Percentiles rank a stretch among this genome's conserved stretches.
Conservation (phyloP, 306 rosid species). For the Mucuna pruriens region DNA sequence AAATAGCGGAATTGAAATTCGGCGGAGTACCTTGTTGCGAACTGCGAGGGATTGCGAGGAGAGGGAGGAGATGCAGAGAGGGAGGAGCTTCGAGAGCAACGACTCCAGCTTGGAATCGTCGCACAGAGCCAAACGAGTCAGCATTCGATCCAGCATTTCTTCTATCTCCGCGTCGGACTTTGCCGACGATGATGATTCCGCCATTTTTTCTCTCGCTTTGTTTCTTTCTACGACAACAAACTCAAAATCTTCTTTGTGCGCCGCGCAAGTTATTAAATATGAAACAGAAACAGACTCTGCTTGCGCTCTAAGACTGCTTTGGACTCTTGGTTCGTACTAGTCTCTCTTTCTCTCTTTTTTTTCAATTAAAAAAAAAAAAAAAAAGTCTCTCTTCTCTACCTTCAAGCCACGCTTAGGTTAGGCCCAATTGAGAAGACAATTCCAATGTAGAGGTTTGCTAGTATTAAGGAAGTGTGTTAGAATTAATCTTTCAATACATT, state of each 20-base stretch:
- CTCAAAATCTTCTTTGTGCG: background rate
- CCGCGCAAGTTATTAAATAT: constrained; percentile 4
- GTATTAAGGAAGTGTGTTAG: no score
- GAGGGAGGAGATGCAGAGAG: constrained; percentile 79
- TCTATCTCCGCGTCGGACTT: constrained; percentile 71
- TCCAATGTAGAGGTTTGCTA: no score
- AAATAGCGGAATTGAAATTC: background rate
- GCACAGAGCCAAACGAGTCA: constrained; percentile 90
- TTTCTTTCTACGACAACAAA: background rate
- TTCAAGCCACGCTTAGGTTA: no score
- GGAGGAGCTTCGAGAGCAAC: constrained; percentile 84
- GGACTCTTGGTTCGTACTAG: background rate
- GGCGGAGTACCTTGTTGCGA: constrained; percentile 70
- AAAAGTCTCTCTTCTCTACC: no score
- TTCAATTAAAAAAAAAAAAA: no score
- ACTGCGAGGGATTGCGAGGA: constrained; percentile 67
- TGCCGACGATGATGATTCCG: constrained; percentile 64
- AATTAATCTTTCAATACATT: no score
- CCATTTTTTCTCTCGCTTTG: constrained; percentile 53
- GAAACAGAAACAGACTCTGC: background rate
- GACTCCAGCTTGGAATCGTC: constrained; percentile 87
- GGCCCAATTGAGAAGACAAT: no score
- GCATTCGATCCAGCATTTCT: constrained; percentile 87
- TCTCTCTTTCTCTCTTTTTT: no score
- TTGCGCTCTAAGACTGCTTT: constrained; percentile 2